Percentiles rank a stretch among this genome's conserved stretches.
These are phyloP conservation scores for Didymella glomerata DNA, from an alignment of 2,329 filamentous ascomycete genomes.

Conservation along the genomic window DNA sequence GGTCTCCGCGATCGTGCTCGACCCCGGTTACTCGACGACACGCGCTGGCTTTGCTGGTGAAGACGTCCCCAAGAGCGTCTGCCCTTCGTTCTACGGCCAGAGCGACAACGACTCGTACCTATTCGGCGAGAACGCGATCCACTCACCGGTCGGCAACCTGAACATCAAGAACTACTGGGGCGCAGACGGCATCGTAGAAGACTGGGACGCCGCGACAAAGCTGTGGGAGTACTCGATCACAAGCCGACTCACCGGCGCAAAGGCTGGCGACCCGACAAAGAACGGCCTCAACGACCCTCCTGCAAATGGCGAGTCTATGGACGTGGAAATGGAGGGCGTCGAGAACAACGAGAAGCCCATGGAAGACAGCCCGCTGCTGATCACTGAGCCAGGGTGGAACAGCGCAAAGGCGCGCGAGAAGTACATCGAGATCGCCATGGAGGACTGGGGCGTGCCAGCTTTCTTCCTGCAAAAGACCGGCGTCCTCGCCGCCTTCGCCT, in stretches of 20 bases:
- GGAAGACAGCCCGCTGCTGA: conserved; percentile 86
- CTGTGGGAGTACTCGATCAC: conserved; percentile 95
- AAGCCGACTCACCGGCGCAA: conserved; percentile 82
- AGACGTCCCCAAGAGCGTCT: conserved; percentile 92
- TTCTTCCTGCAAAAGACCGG: conserved; percentile 93
- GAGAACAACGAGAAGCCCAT: conserved; percentile 75
- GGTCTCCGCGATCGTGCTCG: conserved; percentile 94
- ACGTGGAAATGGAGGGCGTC: conserved; percentile 64
- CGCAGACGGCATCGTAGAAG: conserved; percentile 87
- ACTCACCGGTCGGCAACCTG: conserved; percentile 76
- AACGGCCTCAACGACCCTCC: conserved; percentile 77
- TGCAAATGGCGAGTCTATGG: conserved; percentile 63
- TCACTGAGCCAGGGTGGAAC: conserved; percentile 97
- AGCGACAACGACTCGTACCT: conserved; percentile 62
- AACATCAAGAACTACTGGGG: conserved; percentile 94
- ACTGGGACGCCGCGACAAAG: conserved; percentile 91
- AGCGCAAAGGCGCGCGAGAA: conserved; percentile 86
- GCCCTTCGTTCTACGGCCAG: conserved; percentile 86
- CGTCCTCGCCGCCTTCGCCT: conserved; percentile 89
- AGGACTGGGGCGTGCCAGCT: conserved; percentile 93
- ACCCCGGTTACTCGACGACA: conserved; percentile 88
- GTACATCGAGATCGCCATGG: conserved; percentile 95
- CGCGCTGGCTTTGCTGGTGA: conserved; percentile 97
- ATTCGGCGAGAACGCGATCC: conserved; percentile 91
- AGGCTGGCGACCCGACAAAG: conserved; percentile 72